These are phyloP conservation scores for Spergularia bocconei DNA, from an alignment of 148 eudicot genomes.

Conservation along the genomic window DNA sequence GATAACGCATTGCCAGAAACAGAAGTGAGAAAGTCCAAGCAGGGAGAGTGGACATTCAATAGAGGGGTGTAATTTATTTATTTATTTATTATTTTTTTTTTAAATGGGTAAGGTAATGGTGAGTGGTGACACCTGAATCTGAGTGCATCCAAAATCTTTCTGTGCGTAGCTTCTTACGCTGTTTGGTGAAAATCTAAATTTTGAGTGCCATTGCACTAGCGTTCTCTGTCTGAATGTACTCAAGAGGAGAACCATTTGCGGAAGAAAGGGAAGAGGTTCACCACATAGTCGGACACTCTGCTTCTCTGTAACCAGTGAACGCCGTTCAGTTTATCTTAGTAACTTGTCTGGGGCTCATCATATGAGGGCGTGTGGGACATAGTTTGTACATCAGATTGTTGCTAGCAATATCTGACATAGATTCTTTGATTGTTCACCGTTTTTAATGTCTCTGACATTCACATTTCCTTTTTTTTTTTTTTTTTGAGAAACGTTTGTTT, in stretches of 20 bases:
- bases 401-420: not conserved
- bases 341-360: not conserved
- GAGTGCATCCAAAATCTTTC: too few relatives aligned
- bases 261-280: not conserved
- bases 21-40: too few relatives aligned
- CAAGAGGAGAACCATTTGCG: not conserved
- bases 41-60: too few relatives aligned
- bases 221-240: not conserved
- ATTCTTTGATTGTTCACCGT: not conserved
- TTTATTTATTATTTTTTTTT: too few relatives aligned
- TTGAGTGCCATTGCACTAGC: too few relatives aligned
- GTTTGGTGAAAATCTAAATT: too few relatives aligned
- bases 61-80: too few relatives aligned
- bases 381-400: not conserved
- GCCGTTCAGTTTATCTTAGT: not conserved
- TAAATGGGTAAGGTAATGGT: too few relatives aligned
- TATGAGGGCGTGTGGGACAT: not conserved
- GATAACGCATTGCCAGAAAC: too few relatives aligned
- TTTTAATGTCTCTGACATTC: conserved; percentile 1
- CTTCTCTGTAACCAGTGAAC: not conserved
- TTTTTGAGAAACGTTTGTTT: not conserved
- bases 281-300: not conserved
- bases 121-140: too few relatives aligned
- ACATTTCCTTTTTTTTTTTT: not conserved
- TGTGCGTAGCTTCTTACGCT: too few relatives aligned